Evolutionary conservation across 2,329 filamentous ascomycete species (phyloP), one percentile per base, ranked within the genome.

Genomic region (Xylariaceae sp.): DNA sequence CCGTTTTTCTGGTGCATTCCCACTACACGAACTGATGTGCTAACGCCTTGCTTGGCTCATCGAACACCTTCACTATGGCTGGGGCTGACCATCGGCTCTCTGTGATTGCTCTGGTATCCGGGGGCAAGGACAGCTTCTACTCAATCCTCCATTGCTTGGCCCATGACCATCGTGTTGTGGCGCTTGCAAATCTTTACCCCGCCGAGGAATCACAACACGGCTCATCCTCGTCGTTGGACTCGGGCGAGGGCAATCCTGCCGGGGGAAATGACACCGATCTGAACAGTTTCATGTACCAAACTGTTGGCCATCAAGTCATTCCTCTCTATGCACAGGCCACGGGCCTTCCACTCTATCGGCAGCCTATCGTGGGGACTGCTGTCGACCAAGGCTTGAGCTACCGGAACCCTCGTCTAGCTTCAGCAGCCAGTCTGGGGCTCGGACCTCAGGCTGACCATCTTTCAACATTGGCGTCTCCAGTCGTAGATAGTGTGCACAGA

Each of bases 251-350:
- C 31, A 67, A 75, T 43, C 68, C 64, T 44, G 42, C 74, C 11
- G n/a, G 17, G 54, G 50, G 31, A 55, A 59, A 6, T 47, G 69
- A 67, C 47, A 53, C 54, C 17, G 89, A 97, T 69, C 79, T 96
- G 62, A 90, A 99, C 71, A 97, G 92, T 74, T 97, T 94, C 84
- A 99, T 99, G 94, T 99, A 97, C 76, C 94, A 99, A 76, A 99
- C 94, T 3, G 89, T 97, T 54, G 94, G 94, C 12, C 90, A 97
- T 71, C 80, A 84, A 52, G 76, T 97, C 16, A 87, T 97, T 51
- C 90, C 92, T 2, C 79, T 96, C 14, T 97, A 97, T 68, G 85
- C 86, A 54, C 71, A 81, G 44, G 91, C 90, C 33, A 84, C 96
- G 1, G 84, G 80, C 0, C 77, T 97, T 33, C 93, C 93, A 19